phyloP scores from a whole-genome alignment of 805 yeast genomes.

The Yamadazyma endophytica region DNA sequence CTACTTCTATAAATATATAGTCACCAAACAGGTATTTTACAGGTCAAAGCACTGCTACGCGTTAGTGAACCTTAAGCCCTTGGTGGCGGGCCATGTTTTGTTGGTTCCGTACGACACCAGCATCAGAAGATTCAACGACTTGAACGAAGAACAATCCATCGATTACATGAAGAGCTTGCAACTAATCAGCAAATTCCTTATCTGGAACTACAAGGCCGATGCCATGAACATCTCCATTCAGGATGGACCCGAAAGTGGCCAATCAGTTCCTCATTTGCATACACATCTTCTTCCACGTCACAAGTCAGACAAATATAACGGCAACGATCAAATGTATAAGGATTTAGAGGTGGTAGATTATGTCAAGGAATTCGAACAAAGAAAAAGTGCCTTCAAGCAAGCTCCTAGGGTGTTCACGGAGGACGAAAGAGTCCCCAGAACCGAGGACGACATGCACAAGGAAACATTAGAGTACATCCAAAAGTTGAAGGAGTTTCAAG shows the following conservation, averaged over 20 bases:
- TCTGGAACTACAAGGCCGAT: conserved; percentile 67
- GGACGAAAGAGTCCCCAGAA: conserved; percentile 53
- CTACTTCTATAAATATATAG: conserved; percentile 50
- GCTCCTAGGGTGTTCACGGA: too few relatives aligned
- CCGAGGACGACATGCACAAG: conserved; percentile 58
- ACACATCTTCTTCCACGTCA: conserved; percentile 90
- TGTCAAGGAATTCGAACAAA: conserved; percentile 21
- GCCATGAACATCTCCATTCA: conserved; percentile 88
- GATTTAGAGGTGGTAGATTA: conserved; percentile 55
- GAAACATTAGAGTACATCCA: conserved; percentile 52
- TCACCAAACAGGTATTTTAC: conserved; percentile 56
- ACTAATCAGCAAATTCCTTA: conserved; percentile 63
- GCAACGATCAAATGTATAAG: conserved; percentile 66
- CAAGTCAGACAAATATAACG: conserved; percentile 51
- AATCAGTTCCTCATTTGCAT: conserved; percentile 92
- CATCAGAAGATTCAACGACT: conserved; percentile 63
- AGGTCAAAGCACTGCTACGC: conserved; percentile 69
- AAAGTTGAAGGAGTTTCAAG: too few relatives aligned
- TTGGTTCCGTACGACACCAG: conserved; percentile 72
- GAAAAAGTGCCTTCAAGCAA: conserved; percentile 22
- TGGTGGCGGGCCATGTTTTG: conserved; percentile 91
- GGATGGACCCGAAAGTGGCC: conserved; percentile 96
- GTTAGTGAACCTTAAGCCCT: conserved; percentile 85
- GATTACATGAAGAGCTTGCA: conserved; percentile 82
- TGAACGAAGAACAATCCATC: conserved; percentile 63